Percentiles rank a stretch among this genome's conserved stretches.
Conservation (phyloP, 83 land plant species). For the Diphasiastrum complanatum region DNA sequence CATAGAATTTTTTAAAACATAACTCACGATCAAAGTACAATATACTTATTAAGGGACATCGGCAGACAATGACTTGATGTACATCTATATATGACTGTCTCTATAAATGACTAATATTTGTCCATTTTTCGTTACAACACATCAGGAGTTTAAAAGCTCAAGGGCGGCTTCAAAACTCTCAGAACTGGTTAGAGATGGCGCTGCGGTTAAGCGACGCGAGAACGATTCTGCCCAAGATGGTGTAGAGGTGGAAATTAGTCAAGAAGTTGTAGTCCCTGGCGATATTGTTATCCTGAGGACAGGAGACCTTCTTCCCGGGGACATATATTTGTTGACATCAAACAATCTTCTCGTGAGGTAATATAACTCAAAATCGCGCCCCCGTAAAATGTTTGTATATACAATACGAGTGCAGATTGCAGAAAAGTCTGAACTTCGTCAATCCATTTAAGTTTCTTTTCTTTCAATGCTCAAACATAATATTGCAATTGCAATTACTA, state of each 20-base stretch:
- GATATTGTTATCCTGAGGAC: slow-evolving; percentile 43
- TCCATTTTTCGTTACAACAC: neutral
- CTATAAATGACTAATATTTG: slow-evolving; percentile 1
- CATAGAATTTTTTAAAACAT: too few species aligned
- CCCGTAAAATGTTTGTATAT: neutral
- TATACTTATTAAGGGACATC: too few species aligned
- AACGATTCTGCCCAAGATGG: slow-evolving; percentile 38
- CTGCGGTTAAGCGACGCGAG: slow-evolving; percentile 46
- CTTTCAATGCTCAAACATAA: too few species aligned
- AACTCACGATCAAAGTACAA: too few species aligned
- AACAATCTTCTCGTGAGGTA: slow-evolving; percentile 52
- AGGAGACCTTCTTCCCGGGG: slow-evolving; percentile 59
- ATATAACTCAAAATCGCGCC: neutral
- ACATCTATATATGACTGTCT: too few species aligned
- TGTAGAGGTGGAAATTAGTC: slow-evolving; percentile 47
- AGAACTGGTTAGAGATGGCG: slow-evolving; percentile 35
- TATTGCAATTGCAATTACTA: too few species aligned
- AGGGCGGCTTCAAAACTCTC: slow-evolving; percentile 55
- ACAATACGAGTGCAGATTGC: neutral
- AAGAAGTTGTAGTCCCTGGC: slow-evolving; percentile 50
- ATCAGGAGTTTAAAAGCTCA: slow-evolving; percentile 50
- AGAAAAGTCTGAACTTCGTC: too few species aligned
- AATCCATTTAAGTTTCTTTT: too few species aligned
- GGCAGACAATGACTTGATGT: too few species aligned
- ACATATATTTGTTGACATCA: slow-evolving; percentile 40